Conservation (phyloP, 805 yeast species). For the Hanseniaspora vineae region DNA sequence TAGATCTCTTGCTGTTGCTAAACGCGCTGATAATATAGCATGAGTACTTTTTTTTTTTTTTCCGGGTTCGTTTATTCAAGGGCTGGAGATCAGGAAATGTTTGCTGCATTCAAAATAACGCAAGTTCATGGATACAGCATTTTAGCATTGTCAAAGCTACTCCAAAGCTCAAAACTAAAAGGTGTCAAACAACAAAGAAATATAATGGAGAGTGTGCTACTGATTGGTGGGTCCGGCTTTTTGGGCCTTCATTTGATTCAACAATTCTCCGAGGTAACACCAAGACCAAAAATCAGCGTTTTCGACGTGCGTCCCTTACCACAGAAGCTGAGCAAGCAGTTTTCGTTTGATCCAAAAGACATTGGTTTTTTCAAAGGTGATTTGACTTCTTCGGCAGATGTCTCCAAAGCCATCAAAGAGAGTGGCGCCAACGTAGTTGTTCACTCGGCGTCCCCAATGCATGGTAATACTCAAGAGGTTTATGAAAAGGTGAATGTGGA, state of each 20-base stretch:
- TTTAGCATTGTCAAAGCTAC: no score
- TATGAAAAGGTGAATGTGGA: slow-evolving; percentile 83
- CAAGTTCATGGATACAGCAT: no score
- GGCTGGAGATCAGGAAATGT: no score
- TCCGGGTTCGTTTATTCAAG: no score
- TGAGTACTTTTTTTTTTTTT: no score
- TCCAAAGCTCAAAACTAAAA: no score
- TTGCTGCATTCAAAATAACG: no score
- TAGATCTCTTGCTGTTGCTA: no score
- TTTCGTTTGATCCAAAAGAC: slow-evolving; percentile 52
- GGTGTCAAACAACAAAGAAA: no score
- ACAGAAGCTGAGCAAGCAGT: slow-evolving; percentile 50
- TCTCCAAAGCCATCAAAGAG: slow-evolving; percentile 43
- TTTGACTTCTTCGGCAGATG: slow-evolving; percentile 60
- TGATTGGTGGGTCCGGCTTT: slow-evolving; percentile 95
- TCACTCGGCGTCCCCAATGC: slow-evolving; percentile 95
- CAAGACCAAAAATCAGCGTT: slow-evolving; percentile 66
- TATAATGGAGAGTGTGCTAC: slow-evolving; percentile 34
- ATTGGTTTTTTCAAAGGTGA: slow-evolving; percentile 70
- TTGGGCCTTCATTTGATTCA: slow-evolving; percentile 84
- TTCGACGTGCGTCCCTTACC: slow-evolving; percentile 89
- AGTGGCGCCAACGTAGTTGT: slow-evolving; percentile 66
- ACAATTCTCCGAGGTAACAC: slow-evolving; percentile 55
- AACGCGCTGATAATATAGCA: no score
- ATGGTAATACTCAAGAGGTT: slow-evolving; percentile 68